Base-by-base conservation (phyloP, 345 rosid genomes). In the Heritiera littoralis region DNA sequence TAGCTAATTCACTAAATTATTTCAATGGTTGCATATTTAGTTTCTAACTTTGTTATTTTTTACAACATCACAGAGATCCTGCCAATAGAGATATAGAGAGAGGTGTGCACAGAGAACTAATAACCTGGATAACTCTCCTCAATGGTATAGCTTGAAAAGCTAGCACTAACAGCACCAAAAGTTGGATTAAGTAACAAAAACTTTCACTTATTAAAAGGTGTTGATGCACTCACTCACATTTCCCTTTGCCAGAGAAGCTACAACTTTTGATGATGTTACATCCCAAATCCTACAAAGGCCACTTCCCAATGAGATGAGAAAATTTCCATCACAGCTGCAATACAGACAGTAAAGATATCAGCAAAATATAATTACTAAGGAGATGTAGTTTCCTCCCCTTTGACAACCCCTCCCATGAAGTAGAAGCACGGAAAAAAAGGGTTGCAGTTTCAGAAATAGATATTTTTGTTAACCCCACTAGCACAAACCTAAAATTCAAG, bases 231-330 rank as follows among this genome's bases (percentile, higher is more conserved):
- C 30, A 75, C 92, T 86, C 78, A 94, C 98, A 71, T 88, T 89
- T 82, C 85, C 93, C 72, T 83, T 92, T 48, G 95, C 67, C 74
- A 96, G 78, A 82, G 94, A 84, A 78, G 97, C 88, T 72, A 86
- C 82, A 72, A 82, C 87, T 72, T 85, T 79, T 52, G 91, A 82
- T 71, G 91, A 84, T 73, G 86, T 83, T 38, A 94, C 75, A 67
- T 97, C 98, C 98, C 99, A 94, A 80, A 97, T 92, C 80, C 94
- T 88, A 83, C 94, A 94, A 78, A 89, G 90, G 70, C 88, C 92
- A 79, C 89, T 48, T 70, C 93, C 97, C 89, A 94, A 85, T 49
- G 98, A 91, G 52, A 87, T 91, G 71, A 97, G 96, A 84, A 88
- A 89, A 81, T 94, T 92, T 30, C 97, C 98, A 87, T 90, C 92